Percentiles rank a stretch among this genome's conserved stretches.
Conservation (phyloP, 495 filamentous ascomycete genomes). For the Poronia punctata region DNA sequence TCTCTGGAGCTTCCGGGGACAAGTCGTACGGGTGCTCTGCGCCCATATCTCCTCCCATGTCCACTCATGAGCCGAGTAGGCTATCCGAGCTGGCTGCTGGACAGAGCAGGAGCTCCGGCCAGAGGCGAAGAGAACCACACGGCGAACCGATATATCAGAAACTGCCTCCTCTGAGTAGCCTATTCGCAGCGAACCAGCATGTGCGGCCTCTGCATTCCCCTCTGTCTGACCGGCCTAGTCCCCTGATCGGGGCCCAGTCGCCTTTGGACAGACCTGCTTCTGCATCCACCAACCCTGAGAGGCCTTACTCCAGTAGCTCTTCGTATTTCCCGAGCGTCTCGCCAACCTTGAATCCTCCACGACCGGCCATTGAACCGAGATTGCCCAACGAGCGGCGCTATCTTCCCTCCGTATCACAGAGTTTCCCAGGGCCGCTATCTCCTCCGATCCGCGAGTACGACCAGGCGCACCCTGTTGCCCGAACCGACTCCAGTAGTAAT, state of each 20-base stretch:
- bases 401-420: slow-evolving; percentile 32
- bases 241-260: slow-evolving; percentile 29
- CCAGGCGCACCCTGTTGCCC: slow-evolving; percentile 16
- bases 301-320: slow-evolving; percentile 34
- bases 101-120: slow-evolving; percentile 28
- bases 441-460: slow-evolving; percentile 31
- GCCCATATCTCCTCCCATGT: slow-evolving; percentile 43
- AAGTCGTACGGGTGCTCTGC: slow-evolving; percentile 23
- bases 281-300: slow-evolving; percentile 16
- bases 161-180: slow-evolving; percentile 47
- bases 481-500: slow-evolving; percentile 10
- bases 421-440: slow-evolving; percentile 35
- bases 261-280: slow-evolving; percentile 36
- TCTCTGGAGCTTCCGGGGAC: slow-evolving; percentile 33
- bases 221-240: slow-evolving; percentile 36
- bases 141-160: slow-evolving; percentile 34
- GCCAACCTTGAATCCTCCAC: slow-evolving; percentile 28
- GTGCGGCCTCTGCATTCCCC: slow-evolving; percentile 36
- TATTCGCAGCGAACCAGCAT: slow-evolving; percentile 41
- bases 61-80: slow-evolving; percentile 41
- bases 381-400: slow-evolving; percentile 29
- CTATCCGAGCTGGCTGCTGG: slow-evolving; percentile 36
- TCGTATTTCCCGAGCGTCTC: slow-evolving; percentile 39
- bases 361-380: slow-evolving; percentile 34
- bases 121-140: slow-evolving; percentile 24